Evolutionary conservation across 2,329 filamentous ascomycete genomes (phyloP), one percentile per base, ranked within the genome.

Genomic region (Fusarium algeriense): DNA sequence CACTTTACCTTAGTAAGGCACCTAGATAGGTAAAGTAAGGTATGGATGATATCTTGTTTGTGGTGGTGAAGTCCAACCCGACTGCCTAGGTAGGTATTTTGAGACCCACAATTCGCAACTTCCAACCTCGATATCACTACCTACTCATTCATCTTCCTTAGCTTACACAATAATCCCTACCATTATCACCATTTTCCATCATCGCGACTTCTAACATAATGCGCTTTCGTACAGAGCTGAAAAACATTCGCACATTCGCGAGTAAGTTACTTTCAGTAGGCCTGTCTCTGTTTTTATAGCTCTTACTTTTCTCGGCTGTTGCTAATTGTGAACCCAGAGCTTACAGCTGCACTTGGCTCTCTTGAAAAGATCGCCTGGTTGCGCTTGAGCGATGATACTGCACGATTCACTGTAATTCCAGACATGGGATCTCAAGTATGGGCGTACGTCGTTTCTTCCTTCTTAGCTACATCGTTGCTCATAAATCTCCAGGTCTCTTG

Each of bases 361-460:
- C 83, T 92, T 35, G 93, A 94, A 73, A 94, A 95, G 81, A 91
- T 97, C 69, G 94, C 93, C 48, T 97, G 95, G 94, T 87, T 97
- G 70, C 92, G 94, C 73, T 89, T 99, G 37, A 93, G 95, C 82
- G 90, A 97, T 82, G 91, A 95, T 64, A 91, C 91, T 60, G 91
- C 95, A 61, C 94, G 95, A 75, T 97, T 99, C 83, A 98, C 96
- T 66, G 93, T 98, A 77, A 95, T 98, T 69, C 95, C 96, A 2
- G 94, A 98, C 79, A 92, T 93, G 77, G 95, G 96, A 66, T 97
- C 94, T 12, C 95, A 98, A 85, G 95, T 98, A 59, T 99, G 96
- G 96, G 93, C 94, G 86, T 95, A 86, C 79, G 91, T 70, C 14
- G 35, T 40, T 45, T 26, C 28, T 32, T 60, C n/a, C 17, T 37